Conservation (phyloP, 768 basidiomycete species). For the Leccinellum luteum region DNA sequence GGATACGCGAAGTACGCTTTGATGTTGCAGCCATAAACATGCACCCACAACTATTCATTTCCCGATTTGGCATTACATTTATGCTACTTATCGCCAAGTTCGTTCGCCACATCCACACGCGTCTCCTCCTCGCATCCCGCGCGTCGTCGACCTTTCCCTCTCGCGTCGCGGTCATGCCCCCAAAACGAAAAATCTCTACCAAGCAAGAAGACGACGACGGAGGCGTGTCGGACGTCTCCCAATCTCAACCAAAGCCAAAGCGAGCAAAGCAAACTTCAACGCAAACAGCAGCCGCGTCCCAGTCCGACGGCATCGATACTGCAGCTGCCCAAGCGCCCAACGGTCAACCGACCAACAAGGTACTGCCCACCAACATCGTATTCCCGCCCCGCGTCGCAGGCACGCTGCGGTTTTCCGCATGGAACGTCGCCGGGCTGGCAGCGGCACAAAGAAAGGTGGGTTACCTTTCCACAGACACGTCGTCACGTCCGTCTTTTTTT, state of each 20-base stretch:
- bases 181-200: conserved; percentile 27
- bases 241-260: conserved; percentile 23
- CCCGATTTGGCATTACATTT: background rate
- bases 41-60: background rate
- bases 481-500: background rate
- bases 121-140: background rate
- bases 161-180: conserved; percentile 19
- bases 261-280: conserved; percentile 12
- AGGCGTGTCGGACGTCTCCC: conserved; percentile 28
- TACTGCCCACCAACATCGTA: conserved; percentile 57
- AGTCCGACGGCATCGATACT: background rate
- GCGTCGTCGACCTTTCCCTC: background rate
- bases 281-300: conserved; percentile 18
- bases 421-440: conserved; percentile 80
- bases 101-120: background rate
- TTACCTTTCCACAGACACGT: too few relatives aligned
- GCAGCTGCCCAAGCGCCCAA: conserved; percentile 31
- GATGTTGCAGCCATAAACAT: conserved; percentile 2
- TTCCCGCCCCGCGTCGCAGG: conserved; percentile 51
- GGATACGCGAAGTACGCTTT: conserved; percentile 5
- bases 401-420: conserved; percentile 58
- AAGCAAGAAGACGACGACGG: conserved; percentile 35
- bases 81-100: background rate
- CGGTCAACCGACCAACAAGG: conserved; percentile 71
- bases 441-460: conserved; percentile 75